Conservation (phyloP, 805 yeast genomes). For the Priceomyces castillae region DNA sequence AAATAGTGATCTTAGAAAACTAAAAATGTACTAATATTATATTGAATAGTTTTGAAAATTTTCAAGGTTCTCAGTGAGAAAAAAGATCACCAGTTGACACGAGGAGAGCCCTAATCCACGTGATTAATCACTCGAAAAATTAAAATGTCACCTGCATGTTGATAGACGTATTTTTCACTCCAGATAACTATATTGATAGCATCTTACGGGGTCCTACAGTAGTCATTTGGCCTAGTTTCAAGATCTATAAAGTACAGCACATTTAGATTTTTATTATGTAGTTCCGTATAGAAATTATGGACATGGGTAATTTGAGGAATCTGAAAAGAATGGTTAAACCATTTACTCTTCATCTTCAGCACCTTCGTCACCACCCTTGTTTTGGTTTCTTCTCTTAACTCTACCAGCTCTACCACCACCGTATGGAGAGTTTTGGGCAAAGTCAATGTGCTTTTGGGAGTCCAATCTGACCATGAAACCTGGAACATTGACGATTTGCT, state of each 20-base stretch:
- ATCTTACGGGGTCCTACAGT: no score
- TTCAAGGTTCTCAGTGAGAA: not conserved
- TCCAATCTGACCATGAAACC: constrained; percentile 99
- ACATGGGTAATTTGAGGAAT: constrained; percentile 1
- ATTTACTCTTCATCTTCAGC: constrained; percentile 71
- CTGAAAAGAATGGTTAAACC: constrained; percentile 12
- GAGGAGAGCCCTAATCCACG: no score
- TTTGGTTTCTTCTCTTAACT: constrained; percentile 92
- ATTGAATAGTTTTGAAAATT: constrained; percentile 2
- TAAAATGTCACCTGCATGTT: no score
- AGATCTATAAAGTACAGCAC: not conserved
- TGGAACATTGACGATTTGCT: constrained; percentile 98
- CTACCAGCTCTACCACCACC: constrained; percentile 99
- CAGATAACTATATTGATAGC: no score
- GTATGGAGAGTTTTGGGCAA: constrained; percentile 98
- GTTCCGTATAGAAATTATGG: constrained; percentile 2
- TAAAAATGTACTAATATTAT: not conserved
- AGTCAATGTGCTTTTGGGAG: constrained; percentile 99
- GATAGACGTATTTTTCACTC: no score
- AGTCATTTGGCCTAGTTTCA: no score
- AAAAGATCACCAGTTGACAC: no score
- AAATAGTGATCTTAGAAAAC: not conserved
- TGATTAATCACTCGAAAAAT: no score
- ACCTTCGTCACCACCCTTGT: constrained; percentile 66
- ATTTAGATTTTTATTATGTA: not conserved